These are phyloP conservation scores for Sporothrix schenckii DNA, from an alignment of 2,329 filamentous ascomycete genomes.

Conservation along the genomic window DNA sequence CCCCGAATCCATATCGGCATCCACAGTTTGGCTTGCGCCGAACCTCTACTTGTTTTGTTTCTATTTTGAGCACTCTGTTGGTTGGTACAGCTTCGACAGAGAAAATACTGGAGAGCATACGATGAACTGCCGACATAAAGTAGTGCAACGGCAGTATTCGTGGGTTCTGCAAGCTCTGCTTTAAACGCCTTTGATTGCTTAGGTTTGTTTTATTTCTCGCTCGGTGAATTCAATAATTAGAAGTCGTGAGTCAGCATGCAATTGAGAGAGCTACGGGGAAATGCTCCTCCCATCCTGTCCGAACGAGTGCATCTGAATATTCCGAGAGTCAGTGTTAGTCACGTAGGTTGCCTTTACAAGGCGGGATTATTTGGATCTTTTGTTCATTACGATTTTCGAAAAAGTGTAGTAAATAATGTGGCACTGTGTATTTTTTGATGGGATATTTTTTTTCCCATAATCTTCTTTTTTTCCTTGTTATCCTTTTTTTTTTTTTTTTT, in stretches of 20 bases:
- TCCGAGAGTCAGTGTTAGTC: neutral
- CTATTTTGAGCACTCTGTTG: neutral
- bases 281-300: neutral
- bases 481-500: neutral
- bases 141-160: no score
- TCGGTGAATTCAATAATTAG: neutral
- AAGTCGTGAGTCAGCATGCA: neutral
- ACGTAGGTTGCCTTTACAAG: neutral
- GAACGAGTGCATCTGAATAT: neutral
- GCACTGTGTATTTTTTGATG: neutral
- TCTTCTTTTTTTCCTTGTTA: no score
- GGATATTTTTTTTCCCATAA: no score
- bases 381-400: no score
- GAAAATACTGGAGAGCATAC: no score
- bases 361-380: no score
- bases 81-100: no score
- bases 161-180: neutral
- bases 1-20: neutral
- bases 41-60: neutral
- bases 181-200: neutral
- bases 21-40: neutral
- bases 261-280: neutral
- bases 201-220: neutral
- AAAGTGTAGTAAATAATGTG: no score
- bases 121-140: neutral